These are phyloP conservation scores for Hypsizygus marmoreus DNA, from an alignment of 768 basidiomycete genomes.

Conservation along the genomic window DNA sequence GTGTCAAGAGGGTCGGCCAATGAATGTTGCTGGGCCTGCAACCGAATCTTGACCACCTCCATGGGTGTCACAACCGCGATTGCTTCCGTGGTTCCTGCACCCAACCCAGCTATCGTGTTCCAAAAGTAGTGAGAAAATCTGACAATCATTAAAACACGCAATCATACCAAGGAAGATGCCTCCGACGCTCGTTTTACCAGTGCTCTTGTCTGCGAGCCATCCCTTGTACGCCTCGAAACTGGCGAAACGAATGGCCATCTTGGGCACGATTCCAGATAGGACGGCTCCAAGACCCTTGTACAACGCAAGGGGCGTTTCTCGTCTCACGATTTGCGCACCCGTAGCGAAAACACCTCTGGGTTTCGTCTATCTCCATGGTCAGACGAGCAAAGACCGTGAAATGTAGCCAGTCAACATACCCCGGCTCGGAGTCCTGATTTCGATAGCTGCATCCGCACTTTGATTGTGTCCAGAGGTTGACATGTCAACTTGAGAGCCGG, in stretches of 20 bases:
- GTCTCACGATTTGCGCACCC: constrained; percentile 79
- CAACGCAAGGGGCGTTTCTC: constrained; percentile 92
- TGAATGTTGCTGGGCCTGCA: constrained; percentile 98
- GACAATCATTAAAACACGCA: constrained; percentile 2
- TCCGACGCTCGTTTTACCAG: constrained; percentile 78
- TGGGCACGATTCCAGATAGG: constrained; percentile 94
- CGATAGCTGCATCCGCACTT: constrained; percentile 99
- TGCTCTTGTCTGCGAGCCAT: constrained; percentile 71
- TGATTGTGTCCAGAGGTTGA: constrained; percentile 97
- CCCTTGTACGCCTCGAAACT: constrained; percentile 96
- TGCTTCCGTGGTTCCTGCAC: constrained; percentile 93
- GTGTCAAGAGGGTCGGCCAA: constrained; percentile 92
- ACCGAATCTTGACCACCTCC: constrained; percentile 98
- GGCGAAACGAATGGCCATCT: constrained; percentile 99
- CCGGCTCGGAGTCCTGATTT: constrained; percentile 77
- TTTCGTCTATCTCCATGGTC: constrained; percentile 64
- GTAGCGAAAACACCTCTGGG: constrained; percentile 92
- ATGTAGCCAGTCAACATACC: constrained; percentile 59
- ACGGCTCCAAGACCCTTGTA: constrained; percentile 99
- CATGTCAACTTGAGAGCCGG: constrained; percentile 59
- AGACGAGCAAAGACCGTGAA: not conserved
- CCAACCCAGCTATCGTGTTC: constrained; percentile 85
- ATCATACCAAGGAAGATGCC: constrained; percentile 83
- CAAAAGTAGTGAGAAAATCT: constrained; percentile 1
- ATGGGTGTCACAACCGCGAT: constrained; percentile 97